Evolutionary conservation across 169 alveolate genomes (phyloP), one percentile per base, ranked within the genome.

Genomic region (Plasmodium cynomolgi): DNA sequence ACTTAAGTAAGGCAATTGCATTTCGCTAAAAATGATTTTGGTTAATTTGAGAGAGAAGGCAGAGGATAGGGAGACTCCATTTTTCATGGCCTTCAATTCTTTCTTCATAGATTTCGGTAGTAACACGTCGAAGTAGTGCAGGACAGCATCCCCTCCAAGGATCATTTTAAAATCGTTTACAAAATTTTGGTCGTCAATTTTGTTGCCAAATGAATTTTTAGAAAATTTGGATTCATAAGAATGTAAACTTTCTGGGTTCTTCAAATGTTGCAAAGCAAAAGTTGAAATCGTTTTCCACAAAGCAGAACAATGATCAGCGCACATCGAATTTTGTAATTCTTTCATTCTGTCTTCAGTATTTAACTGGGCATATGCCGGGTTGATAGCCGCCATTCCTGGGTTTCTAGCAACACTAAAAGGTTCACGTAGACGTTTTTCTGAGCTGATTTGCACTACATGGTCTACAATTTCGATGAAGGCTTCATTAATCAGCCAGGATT

Each of bases 301-400:
- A 37, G 98, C 85, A 37, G 96, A 93, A 72, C 98, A 96, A 37
- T 96, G 98, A 73, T 96, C 96, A 62, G 96, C 96, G 62, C 98
- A 96, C 97, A 95, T 95, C n/a, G 96, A 93, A 56, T 96, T 96
- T 71, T 96, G 98, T 81, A 96, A 77, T 84, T 96, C 98, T 31
- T 84, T 83, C 41, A 92, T 79, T 80, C 98, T 91, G 8, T 96
- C 97, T 54, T 95, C 98, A 77, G 85, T 91, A 11, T 96, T 26
- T 96, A 96, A 83, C 7, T 88, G 2, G 6, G 90, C 85, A 92
- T 96, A 96, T 31, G 74, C 39, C 5, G 96, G 96, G 91, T 92
- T 90, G 33, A 96, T 77, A 58, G 95, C 92, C 41, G 96, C 92
- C 93, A 96, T 95, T 58, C 97, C 98, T 26, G 92, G 91, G 74